Conservation (phyloP, 306 rosid species). For the Castanea sativa region DNA sequence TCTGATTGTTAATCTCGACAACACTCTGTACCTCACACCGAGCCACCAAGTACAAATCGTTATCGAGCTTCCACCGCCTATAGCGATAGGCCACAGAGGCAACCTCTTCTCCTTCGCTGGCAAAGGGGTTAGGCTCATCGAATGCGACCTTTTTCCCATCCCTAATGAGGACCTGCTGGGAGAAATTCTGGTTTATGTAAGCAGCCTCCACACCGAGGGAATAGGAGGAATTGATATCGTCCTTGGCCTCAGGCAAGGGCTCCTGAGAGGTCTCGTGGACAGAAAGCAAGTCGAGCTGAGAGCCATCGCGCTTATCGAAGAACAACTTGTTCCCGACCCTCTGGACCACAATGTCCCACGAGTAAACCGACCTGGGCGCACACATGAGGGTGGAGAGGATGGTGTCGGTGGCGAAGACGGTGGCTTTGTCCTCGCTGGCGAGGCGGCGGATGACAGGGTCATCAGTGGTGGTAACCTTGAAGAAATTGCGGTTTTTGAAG, state of each 20-base stretch:
- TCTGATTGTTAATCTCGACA: conserved; percentile 76
- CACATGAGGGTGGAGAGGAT: conserved; percentile 92
- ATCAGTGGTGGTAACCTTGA: conserved; percentile 84
- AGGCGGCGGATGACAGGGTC: conserved; percentile 87
- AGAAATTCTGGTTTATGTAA: conserved; percentile 84
- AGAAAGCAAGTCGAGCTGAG: conserved; percentile 82
- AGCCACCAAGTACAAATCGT: conserved; percentile 76
- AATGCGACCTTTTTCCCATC: conserved; percentile 80
- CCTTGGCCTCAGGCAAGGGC: conserved; percentile 90
- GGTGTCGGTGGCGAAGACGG: conserved; percentile 73
- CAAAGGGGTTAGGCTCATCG: conserved; percentile 89
- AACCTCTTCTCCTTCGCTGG: conserved; percentile 90
- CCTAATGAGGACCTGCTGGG: conserved; percentile 77
- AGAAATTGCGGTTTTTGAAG: conserved; percentile 82
- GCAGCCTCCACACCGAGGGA: conserved; percentile 85
- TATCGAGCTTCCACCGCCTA: conserved; percentile 89
- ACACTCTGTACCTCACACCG: conserved; percentile 96
- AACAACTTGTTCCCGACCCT: conserved; percentile 88
- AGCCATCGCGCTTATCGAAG: conserved; percentile 88
- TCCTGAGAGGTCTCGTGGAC: conserved; percentile 97
- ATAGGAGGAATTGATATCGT: conserved; percentile 85
- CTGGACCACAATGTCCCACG: conserved; percentile 89
- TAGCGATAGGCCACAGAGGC: conserved; percentile 85
- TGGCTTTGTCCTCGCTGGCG: conserved; percentile 85
- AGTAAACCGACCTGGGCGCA: conserved; percentile 85